Evolutionary conservation across 1,284 basidiomycete genomes (phyloP), one percentile per base, ranked within the genome.

Genomic region (Takashimella koratensis): DNA sequence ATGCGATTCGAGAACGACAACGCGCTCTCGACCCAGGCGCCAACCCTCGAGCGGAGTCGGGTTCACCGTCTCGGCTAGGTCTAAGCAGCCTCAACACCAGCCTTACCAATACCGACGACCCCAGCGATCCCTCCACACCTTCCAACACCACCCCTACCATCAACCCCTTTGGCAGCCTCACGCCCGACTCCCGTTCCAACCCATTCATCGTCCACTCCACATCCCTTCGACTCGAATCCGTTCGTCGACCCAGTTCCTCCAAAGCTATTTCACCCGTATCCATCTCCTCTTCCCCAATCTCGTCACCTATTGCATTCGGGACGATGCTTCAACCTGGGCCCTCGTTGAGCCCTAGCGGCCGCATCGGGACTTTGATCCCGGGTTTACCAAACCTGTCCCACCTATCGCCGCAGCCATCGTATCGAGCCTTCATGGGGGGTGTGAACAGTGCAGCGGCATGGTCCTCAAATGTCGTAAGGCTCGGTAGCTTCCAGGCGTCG

Each of bases 401-500:
- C 30, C 30, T 36, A 8, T 8, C 30, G 10, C 30, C 30, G 30
- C 30, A 8, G 30, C 30, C 22, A 4, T 22, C 52, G 16, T 42
- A 46, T 43, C 22, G 51, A 23, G 22, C 27, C 6, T 45, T 51
- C 13, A 52, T 51, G 13, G 23, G 46, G 4, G 36, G 43, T 19
- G 30, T n/a, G 16, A 48, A 47, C 25, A 52, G 30, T 24, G 53
- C 60, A 47, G 48, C 53, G 16, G 54, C 49, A 22, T 67, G 66
- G 66, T 50, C 60, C 19, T 56, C 47, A 30, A 61, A 67, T 47
- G 52, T 66, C n/a, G 55, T 67, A 10, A 27, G 66, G 21, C 26
- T 71, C 27, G 68, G 67, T 1, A 64, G 62, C 27, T 71, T 59
- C 42, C 68, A 71, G 45, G 62, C 59, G 19, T 63, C 60, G n/a